Base-by-base conservation (phyloP, 2,329 filamentous ascomycete species). In the Pseudogymnoascus sp. region DNA sequence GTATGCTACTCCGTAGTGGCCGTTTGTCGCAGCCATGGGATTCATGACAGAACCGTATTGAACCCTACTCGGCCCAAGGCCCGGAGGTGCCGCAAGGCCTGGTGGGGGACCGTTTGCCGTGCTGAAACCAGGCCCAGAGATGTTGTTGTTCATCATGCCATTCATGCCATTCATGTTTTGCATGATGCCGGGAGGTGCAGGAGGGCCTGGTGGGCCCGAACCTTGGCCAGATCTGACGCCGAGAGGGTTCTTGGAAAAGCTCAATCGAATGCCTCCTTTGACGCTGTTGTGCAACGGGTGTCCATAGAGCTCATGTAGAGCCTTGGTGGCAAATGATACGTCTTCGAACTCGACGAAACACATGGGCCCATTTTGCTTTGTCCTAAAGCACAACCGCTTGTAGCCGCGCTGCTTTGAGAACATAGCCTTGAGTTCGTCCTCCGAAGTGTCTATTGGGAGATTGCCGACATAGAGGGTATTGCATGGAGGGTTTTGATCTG, bases 381-480 rank as follows among this genome's bases (percentile, higher is more conserved):
- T 96, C 36, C 93, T 85, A 81, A 97, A 96, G 73, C 92, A 96
- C 6, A 99, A 85, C 28, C 95, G 85, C 78, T 96, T 97, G 79
- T 97, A 99, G 3, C 95, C 95, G 59, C 93, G 88, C 74, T 96
- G 91, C 76, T 93, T 93, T 25, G 89, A 92, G 73, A 99, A 99
- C 72, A 97, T 84, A 21, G 89, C 86, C 77, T 97, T 97, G 63
- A 99, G 83, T 75, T 97, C 95, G 72, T 97, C 93, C 72, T 99
- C 95, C 0, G 90, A 93, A 0, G 93, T 96, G 73, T 96, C 90
- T 63, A 93, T 85, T 0, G 93, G 95, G 46, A 99, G 79, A 71
- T 99, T 97, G n/a, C 95, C 93, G 18, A 99, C 93, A 72, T 99
- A 97, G 5, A 99, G 82, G 0, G 95, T 99, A 73, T 99, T 97